A percentile compares a stretch with the other conserved stretches of the same genome.
These are phyloP conservation scores for Globisporangium iwayamae DNA, from an alignment of 352 stramenopile species.

Conservation along the genomic window DNA sequence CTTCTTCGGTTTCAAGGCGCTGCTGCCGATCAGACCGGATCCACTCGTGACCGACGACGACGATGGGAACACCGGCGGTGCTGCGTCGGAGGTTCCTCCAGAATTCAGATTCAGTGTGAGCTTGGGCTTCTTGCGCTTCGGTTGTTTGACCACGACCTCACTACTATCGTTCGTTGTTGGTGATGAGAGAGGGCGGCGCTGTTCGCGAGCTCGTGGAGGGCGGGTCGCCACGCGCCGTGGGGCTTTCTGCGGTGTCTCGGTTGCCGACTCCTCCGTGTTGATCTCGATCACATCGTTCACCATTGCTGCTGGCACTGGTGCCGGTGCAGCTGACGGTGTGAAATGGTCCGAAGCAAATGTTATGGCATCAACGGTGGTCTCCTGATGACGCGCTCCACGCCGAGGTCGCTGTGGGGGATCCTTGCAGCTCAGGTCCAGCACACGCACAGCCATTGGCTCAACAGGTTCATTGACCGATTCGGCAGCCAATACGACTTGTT, in stretches of 20 bases:
- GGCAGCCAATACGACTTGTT: neutral
- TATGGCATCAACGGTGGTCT: neutral
- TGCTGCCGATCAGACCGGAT: neutral
- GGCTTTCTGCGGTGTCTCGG: constrained; percentile 10
- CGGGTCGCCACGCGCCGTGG: neutral
- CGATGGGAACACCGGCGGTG: neutral
- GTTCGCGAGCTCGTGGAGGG: neutral
- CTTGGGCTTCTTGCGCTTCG: constrained; percentile 14
- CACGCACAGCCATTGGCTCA: neutral
- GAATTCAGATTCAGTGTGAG: neutral
- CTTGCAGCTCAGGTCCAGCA: neutral
- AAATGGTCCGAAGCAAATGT: neutral
- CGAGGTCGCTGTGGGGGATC: neutral
- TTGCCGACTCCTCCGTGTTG: constrained; percentile 10
- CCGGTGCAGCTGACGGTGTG: neutral
- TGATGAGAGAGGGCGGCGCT: neutral
- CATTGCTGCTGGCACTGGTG: neutral
- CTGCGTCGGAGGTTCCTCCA: neutral
- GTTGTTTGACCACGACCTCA: neutral
- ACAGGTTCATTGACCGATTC: neutral
- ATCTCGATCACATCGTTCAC: constrained; percentile 13
- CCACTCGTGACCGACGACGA: neutral
- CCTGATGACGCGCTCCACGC: neutral
- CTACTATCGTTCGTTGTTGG: neutral
- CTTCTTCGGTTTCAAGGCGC: neutral